A percentile compares a stretch with the other conserved stretches of the same genome.
These are phyloP conservation scores for Musa schizocarpa DNA, from an alignment of 176 grass and related monocot species.

Conservation along the genomic window DNA sequence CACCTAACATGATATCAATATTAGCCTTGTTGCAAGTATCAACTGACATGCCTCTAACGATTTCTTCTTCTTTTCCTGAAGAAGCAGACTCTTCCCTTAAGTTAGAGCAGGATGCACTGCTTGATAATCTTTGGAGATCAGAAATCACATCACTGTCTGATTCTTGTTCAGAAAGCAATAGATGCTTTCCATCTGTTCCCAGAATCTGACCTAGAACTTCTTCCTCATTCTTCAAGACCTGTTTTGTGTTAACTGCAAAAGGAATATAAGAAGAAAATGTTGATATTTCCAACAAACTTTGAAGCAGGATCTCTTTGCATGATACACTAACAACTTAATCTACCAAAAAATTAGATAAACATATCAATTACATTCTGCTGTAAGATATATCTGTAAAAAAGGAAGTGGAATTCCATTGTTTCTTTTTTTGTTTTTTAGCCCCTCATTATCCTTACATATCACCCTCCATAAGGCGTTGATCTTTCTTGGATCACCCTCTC, in stretches of 20 bases:
- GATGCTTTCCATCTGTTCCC: conserved; percentile 37
- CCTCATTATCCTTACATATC: too few relatives aligned
- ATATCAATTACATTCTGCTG: too few relatives aligned
- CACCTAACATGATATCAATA: conserved; percentile 31
- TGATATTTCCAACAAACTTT: not conserved
- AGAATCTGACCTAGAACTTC: conserved; percentile 53
- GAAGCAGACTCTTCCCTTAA: too few relatives aligned
- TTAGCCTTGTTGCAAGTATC: conserved; percentile 43
- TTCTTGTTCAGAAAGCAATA: conserved; percentile 22
- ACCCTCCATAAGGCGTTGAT: too few relatives aligned
- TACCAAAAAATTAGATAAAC: too few relatives aligned
- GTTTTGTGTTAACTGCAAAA: conserved; percentile 45
- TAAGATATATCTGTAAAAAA: too few relatives aligned
- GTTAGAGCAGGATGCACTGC: conserved; percentile 33
- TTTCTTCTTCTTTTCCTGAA: conserved; percentile 24
- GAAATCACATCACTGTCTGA: conserved; percentile 22
- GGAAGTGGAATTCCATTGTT: too few relatives aligned
- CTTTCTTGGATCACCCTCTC: too few relatives aligned
- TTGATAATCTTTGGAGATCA: conserved; percentile 20
- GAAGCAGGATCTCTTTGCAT: too few relatives aligned
- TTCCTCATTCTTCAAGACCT: conserved; percentile 44
- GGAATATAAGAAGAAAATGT: conserved; percentile 1
- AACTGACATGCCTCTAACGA: conserved; percentile 26
- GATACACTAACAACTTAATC: too few relatives aligned
- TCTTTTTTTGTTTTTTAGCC: too few relatives aligned